These are phyloP conservation scores for Dendrostoma leiphaemia DNA, from an alignment of 2,329 filamentous ascomycete genomes.

Conservation along the genomic window DNA sequence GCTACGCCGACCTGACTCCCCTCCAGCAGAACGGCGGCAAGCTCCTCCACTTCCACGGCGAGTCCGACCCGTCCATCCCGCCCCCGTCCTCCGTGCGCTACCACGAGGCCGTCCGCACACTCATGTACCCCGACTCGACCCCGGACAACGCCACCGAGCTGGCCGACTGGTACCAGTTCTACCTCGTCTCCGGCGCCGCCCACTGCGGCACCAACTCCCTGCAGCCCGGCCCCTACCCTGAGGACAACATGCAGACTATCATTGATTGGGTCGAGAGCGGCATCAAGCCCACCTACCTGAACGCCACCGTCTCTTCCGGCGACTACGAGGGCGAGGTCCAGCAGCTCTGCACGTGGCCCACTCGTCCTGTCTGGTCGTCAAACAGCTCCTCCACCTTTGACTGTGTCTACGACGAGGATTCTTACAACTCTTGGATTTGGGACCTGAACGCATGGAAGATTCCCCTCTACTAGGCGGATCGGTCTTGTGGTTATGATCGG, in stretches of 20 bases:
- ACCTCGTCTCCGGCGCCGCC: slow-evolving; percentile 50
- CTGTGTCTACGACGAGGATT: slow-evolving; percentile 20
- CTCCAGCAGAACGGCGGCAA: slow-evolving; percentile 52
- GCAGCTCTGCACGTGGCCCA: slow-evolving; percentile 38
- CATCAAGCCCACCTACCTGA: slow-evolving; percentile 32
- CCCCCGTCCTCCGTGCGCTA: slow-evolving; percentile 54
- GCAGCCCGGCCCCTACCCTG: slow-evolving; percentile 44
- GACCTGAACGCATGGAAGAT: slow-evolving; percentile 18
- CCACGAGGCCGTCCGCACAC: slow-evolving; percentile 48
- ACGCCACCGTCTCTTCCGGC: slow-evolving; percentile 34
- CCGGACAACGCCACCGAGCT: slow-evolving; percentile 40
- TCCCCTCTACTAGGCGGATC: slow-evolving; percentile 18
- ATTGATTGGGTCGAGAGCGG: slow-evolving; percentile 68
- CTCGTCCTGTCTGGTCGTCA: slow-evolving; percentile 22
- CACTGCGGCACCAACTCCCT: slow-evolving; percentile 47
- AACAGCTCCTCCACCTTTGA: slow-evolving; percentile 13
- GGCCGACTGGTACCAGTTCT: slow-evolving; percentile 53
- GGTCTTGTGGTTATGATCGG: not conserved
- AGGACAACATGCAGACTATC: slow-evolving; percentile 66
- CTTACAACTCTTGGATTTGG: slow-evolving; percentile 20
- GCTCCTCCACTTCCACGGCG: slow-evolving; percentile 57
- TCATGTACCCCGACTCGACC: slow-evolving; percentile 44
- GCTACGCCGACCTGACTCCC: slow-evolving; percentile 47
- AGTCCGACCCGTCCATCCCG: slow-evolving; percentile 52
- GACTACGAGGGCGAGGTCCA: slow-evolving; percentile 30